These are phyloP conservation scores for Podaxis sp. DNA, from an alignment of 768 basidiomycete genomes.

Conservation along the genomic window DNA sequence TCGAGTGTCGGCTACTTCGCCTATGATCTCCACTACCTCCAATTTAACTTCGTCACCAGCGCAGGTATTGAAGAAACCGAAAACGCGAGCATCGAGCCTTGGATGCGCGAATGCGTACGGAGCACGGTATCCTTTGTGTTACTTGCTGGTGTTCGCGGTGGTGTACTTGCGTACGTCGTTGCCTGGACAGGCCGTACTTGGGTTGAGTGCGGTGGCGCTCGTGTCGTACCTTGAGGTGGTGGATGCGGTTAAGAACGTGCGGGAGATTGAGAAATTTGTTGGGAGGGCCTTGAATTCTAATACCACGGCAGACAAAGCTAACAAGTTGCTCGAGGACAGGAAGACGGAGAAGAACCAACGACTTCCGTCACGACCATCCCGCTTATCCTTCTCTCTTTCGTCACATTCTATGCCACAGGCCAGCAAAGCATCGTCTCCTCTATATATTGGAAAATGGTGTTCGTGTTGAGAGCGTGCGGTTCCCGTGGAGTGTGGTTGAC, in stretches of 20 bases:
- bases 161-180: constrained; percentile 72
- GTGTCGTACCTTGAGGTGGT: constrained; percentile 79
- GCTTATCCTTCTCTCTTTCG: constrained; percentile 72
- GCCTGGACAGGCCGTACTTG: constrained; percentile 81
- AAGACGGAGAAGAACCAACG: constrained; percentile 28
- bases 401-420: constrained; percentile 85
- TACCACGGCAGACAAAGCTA: constrained; percentile 23
- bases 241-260: constrained; percentile 78
- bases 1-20: constrained; percentile 21
- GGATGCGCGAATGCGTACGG: constrained; percentile 91
- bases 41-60: background rate
- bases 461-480: constrained; percentile 72
- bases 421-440: constrained; percentile 89
- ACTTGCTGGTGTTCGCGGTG: constrained; percentile 61
- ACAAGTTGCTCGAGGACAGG: too few relatives aligned
- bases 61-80: constrained; percentile 26
- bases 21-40: too few relatives aligned
- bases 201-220: constrained; percentile 60
- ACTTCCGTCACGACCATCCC: constrained; percentile 28
- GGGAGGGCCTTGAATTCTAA: constrained; percentile 42
- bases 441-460: constrained; percentile 95
- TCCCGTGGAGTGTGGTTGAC: constrained; percentile 73
- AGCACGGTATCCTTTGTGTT: constrained; percentile 82
- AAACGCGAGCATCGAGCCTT: constrained; percentile 49
- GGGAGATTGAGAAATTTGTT: constrained; percentile 51